Evolutionary conservation across 1,284 basidiomycete species (phyloP), one percentile per base, ranked within the genome.

Genomic region (Leccinum subrobustum): DNA sequence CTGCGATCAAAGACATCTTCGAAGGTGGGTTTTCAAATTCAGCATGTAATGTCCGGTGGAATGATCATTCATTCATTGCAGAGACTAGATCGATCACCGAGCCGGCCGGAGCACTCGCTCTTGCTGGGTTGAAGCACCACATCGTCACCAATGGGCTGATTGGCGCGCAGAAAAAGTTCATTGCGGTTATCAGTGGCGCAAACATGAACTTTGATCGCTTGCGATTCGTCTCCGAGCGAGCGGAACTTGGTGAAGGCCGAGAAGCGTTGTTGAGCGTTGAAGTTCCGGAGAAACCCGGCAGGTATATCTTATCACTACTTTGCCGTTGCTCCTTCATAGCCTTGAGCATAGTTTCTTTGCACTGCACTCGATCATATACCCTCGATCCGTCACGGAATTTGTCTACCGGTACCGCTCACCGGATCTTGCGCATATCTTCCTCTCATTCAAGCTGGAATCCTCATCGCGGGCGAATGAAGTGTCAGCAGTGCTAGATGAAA

Each of bases 141-240:
- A 93, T 99, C 64, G 70, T 87, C 33, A 77, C 88, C 60, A 93
- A 98, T 74, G 83, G 89, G 61, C 84, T 98, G 31, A 71, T 93
- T 56, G 92, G 91, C 52, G 86, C 91, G 1, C 84, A 91, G 60
- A 95, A 94, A 77, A 88, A 86, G 62, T 98, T 96, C 66, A 94
- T 98, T 37, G 95, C 87, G 2, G 88, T 98, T 57, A 81, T 99
- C 64, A 95, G 92, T 65, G 97, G 97, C 31, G 97, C 97, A 14
- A 99, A 99, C 77, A 98, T 99, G 94, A 98, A 99, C 79, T 99
- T 99, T 76, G 92, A 94, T 66, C 85, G 97, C 27, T 77, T 99
- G 52, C 86, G 97, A 6, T 99, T 99, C 72, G 96, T 99, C 25
- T 92, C 97, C 14, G 97, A 99, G 73, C 93, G 97, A 60, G 97